A percentile compares a stretch with the other conserved stretches of the same genome.
phyloP scores from a whole-genome alignment of 768 basidiomycete genomes.

The Boletus fagicola region DNA sequence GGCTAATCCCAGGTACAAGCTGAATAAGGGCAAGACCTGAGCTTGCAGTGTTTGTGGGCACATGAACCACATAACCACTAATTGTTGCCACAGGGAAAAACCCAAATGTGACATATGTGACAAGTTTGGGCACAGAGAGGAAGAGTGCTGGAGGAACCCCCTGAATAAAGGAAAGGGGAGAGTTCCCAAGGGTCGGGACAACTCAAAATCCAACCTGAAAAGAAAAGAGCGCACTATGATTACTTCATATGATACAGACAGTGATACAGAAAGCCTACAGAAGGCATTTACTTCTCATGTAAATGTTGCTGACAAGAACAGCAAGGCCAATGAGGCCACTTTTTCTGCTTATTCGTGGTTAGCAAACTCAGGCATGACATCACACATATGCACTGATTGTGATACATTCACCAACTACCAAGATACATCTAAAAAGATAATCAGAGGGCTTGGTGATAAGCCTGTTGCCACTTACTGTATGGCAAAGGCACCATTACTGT shows the following conservation, averaged over 20 bases:
- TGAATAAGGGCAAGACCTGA: too few species aligned
- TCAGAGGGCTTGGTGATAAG: too few species aligned
- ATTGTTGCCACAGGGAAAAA: neutral
- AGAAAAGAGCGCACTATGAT: neutral
- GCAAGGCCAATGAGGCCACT: neutral
- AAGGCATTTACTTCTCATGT: neutral
- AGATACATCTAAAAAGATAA: too few species aligned
- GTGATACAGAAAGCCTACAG: neutral
- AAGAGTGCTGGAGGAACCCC: neutral
- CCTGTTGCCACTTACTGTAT: too few species aligned
- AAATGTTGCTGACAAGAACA: neutral
- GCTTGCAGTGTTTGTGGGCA: too few species aligned
- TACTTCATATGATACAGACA: neutral
- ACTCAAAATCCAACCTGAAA: neutral
- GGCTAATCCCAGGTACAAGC: too few species aligned
- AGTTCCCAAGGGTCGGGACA: neutral
- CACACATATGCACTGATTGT: neutral
- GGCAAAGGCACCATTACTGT: too few species aligned
- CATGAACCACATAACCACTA: neutral
- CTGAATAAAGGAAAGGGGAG: neutral
- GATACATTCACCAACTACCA: neutral
- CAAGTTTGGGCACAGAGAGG: neutral
- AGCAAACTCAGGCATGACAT: neutral
- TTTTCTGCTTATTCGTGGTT: constrained; percentile 13
- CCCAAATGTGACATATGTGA: neutral